Evolutionary conservation across 169 alveolate species (phyloP).

Genomic region (Cryptosporidium meleagridis): DNA sequence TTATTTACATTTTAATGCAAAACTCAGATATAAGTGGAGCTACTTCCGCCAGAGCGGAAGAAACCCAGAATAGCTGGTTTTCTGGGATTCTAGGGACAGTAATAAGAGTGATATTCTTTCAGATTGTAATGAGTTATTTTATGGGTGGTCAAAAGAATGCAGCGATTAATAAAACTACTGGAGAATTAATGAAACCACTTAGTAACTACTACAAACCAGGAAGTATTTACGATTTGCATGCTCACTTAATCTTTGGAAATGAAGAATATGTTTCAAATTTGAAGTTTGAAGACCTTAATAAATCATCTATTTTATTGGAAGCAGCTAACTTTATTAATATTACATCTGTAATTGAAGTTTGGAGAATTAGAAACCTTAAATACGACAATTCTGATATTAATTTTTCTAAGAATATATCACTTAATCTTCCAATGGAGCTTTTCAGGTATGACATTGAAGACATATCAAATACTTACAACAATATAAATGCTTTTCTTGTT

Average conservation of each 20-base stretch:
- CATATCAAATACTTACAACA: not conserved
- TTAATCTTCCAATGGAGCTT: constrained; percentile 22
- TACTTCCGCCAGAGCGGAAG: not conserved
- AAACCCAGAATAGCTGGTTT: constrained; percentile 41
- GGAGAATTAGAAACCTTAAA: constrained; percentile 16
- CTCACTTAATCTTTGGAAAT: constrained; percentile 76
- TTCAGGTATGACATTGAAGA: constrained; percentile 40
- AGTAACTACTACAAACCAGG: constrained; percentile 76
- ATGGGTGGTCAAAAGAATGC: constrained; percentile 78
- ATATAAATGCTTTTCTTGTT: constrained; percentile 28
- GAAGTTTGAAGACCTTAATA: constrained; percentile 71
- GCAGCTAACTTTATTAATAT: constrained; percentile 39
- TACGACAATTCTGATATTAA: not conserved
- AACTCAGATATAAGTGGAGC: not conserved
- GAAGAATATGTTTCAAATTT: constrained; percentile 74
- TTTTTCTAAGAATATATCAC: constrained; percentile 38
- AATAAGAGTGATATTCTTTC: constrained; percentile 78
- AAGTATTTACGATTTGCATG: constrained; percentile 76
- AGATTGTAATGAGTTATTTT: constrained; percentile 77
- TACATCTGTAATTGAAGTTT: constrained; percentile 38
- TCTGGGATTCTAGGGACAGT: constrained; percentile 66
- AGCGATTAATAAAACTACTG: constrained; percentile 24
- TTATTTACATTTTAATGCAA: not conserved
- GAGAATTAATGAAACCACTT: constrained; percentile 48
- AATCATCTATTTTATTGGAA: constrained; percentile 74